Evolutionary conservation across 2,329 filamentous ascomycete genomes (phyloP).

Genomic region (Penicillium sp.): DNA sequence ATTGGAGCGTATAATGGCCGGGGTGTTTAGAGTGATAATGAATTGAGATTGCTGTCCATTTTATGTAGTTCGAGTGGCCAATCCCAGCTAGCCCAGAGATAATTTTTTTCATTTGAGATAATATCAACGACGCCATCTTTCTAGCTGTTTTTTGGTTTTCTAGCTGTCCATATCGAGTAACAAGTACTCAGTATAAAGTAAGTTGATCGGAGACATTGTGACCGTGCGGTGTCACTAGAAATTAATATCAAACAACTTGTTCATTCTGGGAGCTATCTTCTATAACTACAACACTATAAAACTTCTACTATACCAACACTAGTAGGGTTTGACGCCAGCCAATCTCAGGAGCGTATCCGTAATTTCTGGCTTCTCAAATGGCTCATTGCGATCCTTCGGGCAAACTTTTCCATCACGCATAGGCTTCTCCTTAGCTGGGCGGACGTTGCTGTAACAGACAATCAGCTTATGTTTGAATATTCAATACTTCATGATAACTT

Average conservation of each 20-base stretch:
- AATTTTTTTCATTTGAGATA: too few relatives aligned
- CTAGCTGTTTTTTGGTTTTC: too few relatives aligned
- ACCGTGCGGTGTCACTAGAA: neutral
- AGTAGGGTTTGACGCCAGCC: conserved; percentile 36
- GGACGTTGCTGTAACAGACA: conserved; percentile 39
- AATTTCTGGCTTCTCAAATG: conserved; percentile 44
- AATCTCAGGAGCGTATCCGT: conserved; percentile 40
- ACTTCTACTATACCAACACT: neutral
- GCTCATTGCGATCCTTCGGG: conserved; percentile 42
- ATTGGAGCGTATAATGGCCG: conserved; percentile 26
- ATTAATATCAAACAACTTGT: too few relatives aligned
- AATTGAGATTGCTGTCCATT: too few relatives aligned
- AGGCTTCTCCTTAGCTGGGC: conserved; percentile 35
- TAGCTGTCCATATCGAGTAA: too few relatives aligned
- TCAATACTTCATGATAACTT: neutral
- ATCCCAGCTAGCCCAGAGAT: too few relatives aligned
- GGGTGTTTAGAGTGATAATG: neutral
- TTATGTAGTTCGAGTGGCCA: too few relatives aligned
- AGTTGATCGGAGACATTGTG: too few relatives aligned
- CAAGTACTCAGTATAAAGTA: too few relatives aligned
- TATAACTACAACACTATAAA: too few relatives aligned
- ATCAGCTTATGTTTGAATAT: neutral
- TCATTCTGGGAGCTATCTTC: too few relatives aligned
- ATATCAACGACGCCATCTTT: too few relatives aligned
- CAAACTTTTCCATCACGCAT: conserved; percentile 43